A percentile compares a stretch with the other conserved stretches of the same genome.
Evolutionary conservation across 306 rosid species (phyloP).

Genomic region (Quercus alba): DNA sequence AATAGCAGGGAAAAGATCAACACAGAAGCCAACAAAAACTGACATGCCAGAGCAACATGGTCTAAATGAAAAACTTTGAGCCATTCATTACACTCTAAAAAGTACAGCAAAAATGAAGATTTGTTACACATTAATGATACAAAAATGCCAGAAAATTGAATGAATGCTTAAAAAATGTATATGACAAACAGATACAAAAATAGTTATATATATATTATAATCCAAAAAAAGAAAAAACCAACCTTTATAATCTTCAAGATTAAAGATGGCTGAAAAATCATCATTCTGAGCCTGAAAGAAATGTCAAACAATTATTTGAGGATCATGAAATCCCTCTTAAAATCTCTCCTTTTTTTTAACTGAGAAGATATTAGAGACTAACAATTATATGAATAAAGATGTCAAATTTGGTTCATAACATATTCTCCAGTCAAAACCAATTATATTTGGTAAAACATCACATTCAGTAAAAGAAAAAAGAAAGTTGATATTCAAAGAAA

Average conservation of each 20-base stretch:
- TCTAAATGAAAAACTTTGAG: background rate
- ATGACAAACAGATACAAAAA: background rate
- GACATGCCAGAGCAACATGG: background rate
- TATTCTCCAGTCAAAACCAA: no score
- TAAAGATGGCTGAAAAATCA: conserved; percentile 71
- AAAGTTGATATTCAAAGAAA: no score
- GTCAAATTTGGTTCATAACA: no score
- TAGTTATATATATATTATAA: background rate
- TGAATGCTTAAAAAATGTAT: background rate
- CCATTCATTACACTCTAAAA: background rate
- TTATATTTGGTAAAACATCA: no score
- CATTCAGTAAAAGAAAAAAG: no score
- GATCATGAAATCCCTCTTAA: no score
- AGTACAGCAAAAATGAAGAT: background rate
- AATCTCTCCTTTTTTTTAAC: no score
- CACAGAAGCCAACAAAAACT: background rate
- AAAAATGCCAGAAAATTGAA: background rate
- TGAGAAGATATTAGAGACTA: no score
- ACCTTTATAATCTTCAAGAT: conserved; percentile 98
- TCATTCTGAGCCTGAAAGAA: conserved; percentile 81
- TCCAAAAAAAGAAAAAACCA: background rate
- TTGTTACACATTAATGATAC: background rate
- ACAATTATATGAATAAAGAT: no score
- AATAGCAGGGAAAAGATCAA: no score
- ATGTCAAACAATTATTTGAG: no score